Base-by-base conservation (phyloP, 2,329 filamentous ascomycete genomes). In the Colletotrichum cereale region DNA sequence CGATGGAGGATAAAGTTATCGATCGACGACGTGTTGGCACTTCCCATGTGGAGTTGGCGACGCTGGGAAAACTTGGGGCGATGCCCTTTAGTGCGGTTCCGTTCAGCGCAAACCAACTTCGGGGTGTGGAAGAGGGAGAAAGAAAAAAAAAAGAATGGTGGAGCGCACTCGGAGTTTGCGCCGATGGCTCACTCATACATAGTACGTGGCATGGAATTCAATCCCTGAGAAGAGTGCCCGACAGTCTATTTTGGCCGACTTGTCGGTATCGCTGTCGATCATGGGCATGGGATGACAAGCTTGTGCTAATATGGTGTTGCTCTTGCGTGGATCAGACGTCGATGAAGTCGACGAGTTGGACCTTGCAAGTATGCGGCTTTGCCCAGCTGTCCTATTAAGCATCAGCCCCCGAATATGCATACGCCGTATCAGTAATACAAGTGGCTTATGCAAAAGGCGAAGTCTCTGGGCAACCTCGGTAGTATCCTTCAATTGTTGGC, bases 271-370 rank as follows among this genome's bases (percentile, higher is more conserved):
- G 26, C n/a, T 67, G 67, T 71, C 65, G 65, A 63, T 58, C 52
- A 26, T 24, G 50, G 16, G n/a, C n/a, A 68, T 57, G 65, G 31
- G 57, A 67, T 57, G 42, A 26, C 47, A 44, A 38, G 40, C 42
- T 71, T 34, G 36, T 64, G 67, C 24, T 24, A 36, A 57, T 52
- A 16, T 50, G 36, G 34, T 16, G 21, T 50, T 29, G 34, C 18
- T 73, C 71, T 70, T 58, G 62, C 62, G 57, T 57, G 47, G 53
- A 73, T 73, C 71, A 64, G 71, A 73, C 62, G 18, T 50, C 29
- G 56, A 29, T 56, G 63, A 62, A 31, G 50, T 57, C 21, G 34
- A 24, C 31, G 34, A 50, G 48, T 26, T 29, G 16, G 48, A 29
- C 12, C 14, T 10, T 50, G 14, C 48, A 29, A 40, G 66, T 66